Base-by-base conservation (phyloP, 2,329 filamentous ascomycete genomes). In the Phaeosphaeriaceae sp. region DNA sequence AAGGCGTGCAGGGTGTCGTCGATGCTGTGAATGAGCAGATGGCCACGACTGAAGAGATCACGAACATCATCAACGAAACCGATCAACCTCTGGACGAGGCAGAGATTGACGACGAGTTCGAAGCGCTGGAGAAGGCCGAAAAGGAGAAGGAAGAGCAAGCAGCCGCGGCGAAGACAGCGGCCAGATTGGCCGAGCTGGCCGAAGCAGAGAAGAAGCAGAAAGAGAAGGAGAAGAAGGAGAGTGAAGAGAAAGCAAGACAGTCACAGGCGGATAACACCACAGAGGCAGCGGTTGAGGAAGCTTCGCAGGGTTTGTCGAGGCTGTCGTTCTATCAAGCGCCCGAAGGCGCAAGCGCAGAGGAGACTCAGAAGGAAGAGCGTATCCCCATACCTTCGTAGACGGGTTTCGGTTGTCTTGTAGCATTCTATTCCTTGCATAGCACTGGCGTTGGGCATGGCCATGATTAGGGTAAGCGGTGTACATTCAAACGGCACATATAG, bases 41-140 rank as follows among this genome's bases (percentile, higher is more conserved):
- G 87, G 85, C 81, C 52, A 88, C 62, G 7, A 71, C 70, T 2
- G 93, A 97, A 72, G 94, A 98, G 79, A 86, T 98, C 22, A 88
- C 88, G 26, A 87, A 85, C 55, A 89, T 94, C 43, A 85, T 98
- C 62, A 88, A 89, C 53, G 92, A 95, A 65, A 68, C 71, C 3
- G 69, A 69, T 15, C 56, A 69, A 49, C 64, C 66, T 5, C 71
- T 97, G 30, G 92, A 97, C 75, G 94, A 97, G 72, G 84, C 73
- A 21, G 94, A 96, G 75, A 87, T 98, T 55, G 93, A 97, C 67
- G 91, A 94, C 60, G 94, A 97, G 80, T 84, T 98, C 49, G 90
- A 91, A 66, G 89, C 84, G 3, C 81, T 99, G 80, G 89, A 94
- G 78, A 81, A 75, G 32, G 76, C 66, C 2, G 93, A 97, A 74